Base-by-base conservation (phyloP, 495 filamentous ascomycete species). In the Hyaloscypha hepaticicola region DNA sequence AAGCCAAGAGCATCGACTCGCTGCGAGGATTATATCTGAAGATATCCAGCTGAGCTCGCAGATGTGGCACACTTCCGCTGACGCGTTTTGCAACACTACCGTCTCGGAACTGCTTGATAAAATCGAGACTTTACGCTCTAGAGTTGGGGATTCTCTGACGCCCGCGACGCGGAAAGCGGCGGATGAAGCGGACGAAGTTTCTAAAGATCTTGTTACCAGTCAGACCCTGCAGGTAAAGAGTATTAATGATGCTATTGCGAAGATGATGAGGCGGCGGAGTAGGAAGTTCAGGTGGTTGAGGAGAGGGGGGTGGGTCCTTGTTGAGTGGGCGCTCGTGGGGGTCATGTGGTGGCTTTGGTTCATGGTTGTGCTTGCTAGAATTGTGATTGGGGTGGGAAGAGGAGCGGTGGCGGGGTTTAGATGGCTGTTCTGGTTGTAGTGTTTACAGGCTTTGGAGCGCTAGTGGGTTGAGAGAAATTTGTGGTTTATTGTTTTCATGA, bases 271-370 rank as follows among this genome's bases (percentile, higher is more conserved):
- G 63, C 72, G 80, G 55, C 78, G 92, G 33, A 78, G 89, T 55
- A 76, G 91, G 38, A 81, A 90, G 60, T 85, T 93, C 51, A 78
- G 90, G 25, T 93, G 89, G 88, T 76, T 91, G 2, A 77, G 91
- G 29, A 74, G 87, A 24, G 82, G 83, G 0, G 87, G 88, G 5
- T 94, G 88, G 79, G 77, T 90, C 11, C 76, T 87, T 27, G 81
- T 94, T 24, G 90, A 94, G 78, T 94, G 90, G 90, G 81, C 83
- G 29, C 79, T 94, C 25, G 86, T 94, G 33, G 89, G 85, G 19
- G 82, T 90, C 61, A 86, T 94, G 81, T 94, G 90, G 90, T 90
- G 87, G 74, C 88, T 91, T 11, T 94, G 90, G 90, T 79, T 91
- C 58, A 77, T 92, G 52, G 90, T 93, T 21, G 87, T 91, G 80